Evolutionary conservation across 805 yeast species (phyloP), one percentile per base, ranked within the genome.

Genomic region (Metschnikowia proteae): DNA sequence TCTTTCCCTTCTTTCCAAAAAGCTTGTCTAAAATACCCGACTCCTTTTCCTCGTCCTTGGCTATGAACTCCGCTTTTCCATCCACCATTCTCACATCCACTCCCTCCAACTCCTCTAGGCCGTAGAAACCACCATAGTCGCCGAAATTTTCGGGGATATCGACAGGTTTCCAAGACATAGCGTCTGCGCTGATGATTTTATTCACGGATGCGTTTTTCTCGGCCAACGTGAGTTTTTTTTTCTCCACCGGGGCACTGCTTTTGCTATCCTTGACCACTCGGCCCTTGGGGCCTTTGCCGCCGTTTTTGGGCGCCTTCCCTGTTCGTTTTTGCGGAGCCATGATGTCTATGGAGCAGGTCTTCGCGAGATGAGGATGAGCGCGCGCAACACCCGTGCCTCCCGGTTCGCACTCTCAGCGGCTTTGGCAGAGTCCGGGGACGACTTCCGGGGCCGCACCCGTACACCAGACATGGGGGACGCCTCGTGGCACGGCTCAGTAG

Each of bases 101-200:
- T 38, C 97, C 97, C 49, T 89, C 97, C 44, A 94, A 76, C 63
- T 92, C 98, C 64, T 92, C 99, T 32, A 94, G 70, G 0, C 97
- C 99, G 63, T 83, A 89, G 59, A 91, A 85, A 0, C 97, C 97
- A 55, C 87, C 91, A 61, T 86, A 88, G 65, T 89, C 96, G 51
- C 83, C 96, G 43, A 88, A 67, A 26, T 88, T 83, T 54, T 88
- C 92, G 4, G 95, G 92, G 45, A 91, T 78, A 2, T 83, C 86
- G 6, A 91, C 96, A 3, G 83, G 63, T 55, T 85, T 86, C 99
- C 99, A 92, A 6, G 73, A 69, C 53, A 87, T 67, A 17, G 74
- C 73, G 53, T 76, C 76, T 2, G 79, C 77, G 25, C 70, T 70
- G 11, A 83, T 80, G 25, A 75, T 59, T 47, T 70, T 74, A 28